Evolutionary conservation across 2,329 filamentous ascomycete genomes (phyloP), one percentile per base, ranked within the genome.

Genomic region (Paracorniculantispora psalliotae): DNA sequence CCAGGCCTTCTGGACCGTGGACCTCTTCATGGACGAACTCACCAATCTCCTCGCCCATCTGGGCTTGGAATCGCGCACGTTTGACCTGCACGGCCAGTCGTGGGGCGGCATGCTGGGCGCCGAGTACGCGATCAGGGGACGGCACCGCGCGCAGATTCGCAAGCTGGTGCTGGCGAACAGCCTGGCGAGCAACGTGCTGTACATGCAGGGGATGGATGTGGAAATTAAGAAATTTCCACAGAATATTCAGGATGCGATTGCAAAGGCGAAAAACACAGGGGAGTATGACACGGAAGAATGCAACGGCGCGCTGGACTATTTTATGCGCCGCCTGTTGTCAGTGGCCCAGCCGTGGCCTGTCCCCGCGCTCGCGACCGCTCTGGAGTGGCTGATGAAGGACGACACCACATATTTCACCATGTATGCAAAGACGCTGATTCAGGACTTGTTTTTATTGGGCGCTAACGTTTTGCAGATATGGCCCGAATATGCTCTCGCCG

Each of bases 81-180:
- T 78, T 59, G 72, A 79, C 61, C 57, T 82, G 0, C 69, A 77
- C 0, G 80, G 81, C 1, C 78, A 83, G 37, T 77, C 73, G 21
- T 83, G 80, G 79, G 80, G 81, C 17, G 81, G 77, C 0, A 81
- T 83, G 77, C 67, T 83, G 0, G 78, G 68, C 1, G 71, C 71
- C 0, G 64, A 72, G 30, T 79, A 74, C 67, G 79, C 79, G 0
- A 70, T 71, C 4, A 63, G 65, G 5, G 8, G 12, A 4, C 10
- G 69, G 53, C 17, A 30, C 62, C 1, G 49, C 55, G 9, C 65
- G 63, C 3, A 65, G 4, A 66, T 73, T 15, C 59, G 63, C 7
- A 65, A 64, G 0, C 60, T 73, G 8, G 43, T 73, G 9, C 51
- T 72, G n/a, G 62, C 66, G 0, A 72, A 65, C 48, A 68, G 67